These are phyloP conservation scores for Vitis rotundifolia DNA, from an alignment of 164 flowering plant species.

Conservation along the genomic window DNA sequence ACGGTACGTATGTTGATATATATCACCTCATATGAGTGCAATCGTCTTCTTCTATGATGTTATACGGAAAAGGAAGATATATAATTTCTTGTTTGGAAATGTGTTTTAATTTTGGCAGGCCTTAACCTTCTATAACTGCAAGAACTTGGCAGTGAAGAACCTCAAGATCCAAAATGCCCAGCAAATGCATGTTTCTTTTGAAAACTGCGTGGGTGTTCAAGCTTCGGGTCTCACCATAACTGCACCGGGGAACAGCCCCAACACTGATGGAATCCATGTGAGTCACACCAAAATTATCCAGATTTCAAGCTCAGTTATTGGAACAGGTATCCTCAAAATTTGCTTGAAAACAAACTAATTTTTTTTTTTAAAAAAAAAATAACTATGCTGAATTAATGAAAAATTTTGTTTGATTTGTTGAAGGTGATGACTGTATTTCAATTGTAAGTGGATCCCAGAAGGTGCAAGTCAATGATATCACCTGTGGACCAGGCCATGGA, in stretches of 20 bases:
- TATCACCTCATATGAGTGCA: not conserved
- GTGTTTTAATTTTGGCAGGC: constrained; percentile 33
- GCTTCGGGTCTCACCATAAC: constrained; percentile 41
- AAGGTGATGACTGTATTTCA: no score
- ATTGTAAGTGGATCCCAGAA: no score
- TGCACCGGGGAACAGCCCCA: constrained; percentile 71
- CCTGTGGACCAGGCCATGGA: no score
- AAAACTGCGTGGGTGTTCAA: constrained; percentile 34
- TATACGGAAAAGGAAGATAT: no score
- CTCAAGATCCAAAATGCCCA: constrained; percentile 48
- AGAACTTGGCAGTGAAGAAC: constrained; percentile 33
- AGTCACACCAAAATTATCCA: constrained; percentile 42
- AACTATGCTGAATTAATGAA: no score
- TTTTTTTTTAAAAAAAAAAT: no score
- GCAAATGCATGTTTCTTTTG: constrained; percentile 50
- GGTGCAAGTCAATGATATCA: no score
- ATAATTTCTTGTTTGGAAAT: not conserved
- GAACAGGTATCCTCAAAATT: constrained; percentile 44
- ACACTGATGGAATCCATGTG: constrained; percentile 85
- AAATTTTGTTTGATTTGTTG: no score
- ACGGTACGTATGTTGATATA: constrained; percentile 39
- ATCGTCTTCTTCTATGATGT: not conserved
- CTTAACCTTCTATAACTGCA: constrained; percentile 43
- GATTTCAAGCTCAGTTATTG: constrained; percentile 35
- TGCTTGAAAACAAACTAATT: no score